A percentile compares a stretch with the other conserved stretches of the same genome.
Evolutionary conservation across 331 rosid genomes (phyloP).

Genomic region (Rosa hybrid): DNA sequence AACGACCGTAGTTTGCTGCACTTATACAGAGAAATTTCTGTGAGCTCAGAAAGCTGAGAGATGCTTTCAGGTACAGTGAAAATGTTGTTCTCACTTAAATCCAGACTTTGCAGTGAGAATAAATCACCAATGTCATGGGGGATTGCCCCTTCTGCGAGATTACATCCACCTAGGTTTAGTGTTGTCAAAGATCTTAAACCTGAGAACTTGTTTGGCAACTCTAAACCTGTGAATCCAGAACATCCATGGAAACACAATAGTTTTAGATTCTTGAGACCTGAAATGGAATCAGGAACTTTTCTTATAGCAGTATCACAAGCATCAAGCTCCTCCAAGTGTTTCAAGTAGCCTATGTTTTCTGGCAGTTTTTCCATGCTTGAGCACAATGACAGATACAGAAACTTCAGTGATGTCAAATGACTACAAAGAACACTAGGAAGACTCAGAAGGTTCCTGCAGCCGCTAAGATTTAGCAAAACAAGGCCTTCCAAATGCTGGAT

Average conservation of each 20-base stretch:
- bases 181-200: slow-evolving; percentile 8
- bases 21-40: not conserved
- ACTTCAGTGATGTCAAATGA: slow-evolving; percentile 13
- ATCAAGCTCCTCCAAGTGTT: slow-evolving; percentile 21
- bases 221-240: not conserved
- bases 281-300: slow-evolving; percentile 1
- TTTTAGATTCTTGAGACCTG: slow-evolving; percentile 2
- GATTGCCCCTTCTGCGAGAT: slow-evolving; percentile 7
- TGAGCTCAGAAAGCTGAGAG: not conserved
- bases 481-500: not conserved
- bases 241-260: not conserved
- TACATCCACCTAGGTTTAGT: slow-evolving; percentile 21
- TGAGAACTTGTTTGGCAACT: not conserved
- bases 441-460: slow-evolving; percentile 2
- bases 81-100: slow-evolving; percentile 14
- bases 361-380: slow-evolving; percentile 20
- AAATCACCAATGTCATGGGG: not conserved
- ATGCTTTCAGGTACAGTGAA: slow-evolving; percentile 9
- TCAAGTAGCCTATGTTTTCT: slow-evolving; percentile 26
- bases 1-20: not conserved
- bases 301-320: slow-evolving; percentile 8
- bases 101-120: slow-evolving; percentile 8
- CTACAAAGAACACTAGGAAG: slow-evolving; percentile 22
- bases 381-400: slow-evolving; percentile 17
- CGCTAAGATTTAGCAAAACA: not conserved